phyloP scores from a whole-genome alignment of 1,284 basidiomycete genomes.

The Clitocybe nebularis region DNA sequence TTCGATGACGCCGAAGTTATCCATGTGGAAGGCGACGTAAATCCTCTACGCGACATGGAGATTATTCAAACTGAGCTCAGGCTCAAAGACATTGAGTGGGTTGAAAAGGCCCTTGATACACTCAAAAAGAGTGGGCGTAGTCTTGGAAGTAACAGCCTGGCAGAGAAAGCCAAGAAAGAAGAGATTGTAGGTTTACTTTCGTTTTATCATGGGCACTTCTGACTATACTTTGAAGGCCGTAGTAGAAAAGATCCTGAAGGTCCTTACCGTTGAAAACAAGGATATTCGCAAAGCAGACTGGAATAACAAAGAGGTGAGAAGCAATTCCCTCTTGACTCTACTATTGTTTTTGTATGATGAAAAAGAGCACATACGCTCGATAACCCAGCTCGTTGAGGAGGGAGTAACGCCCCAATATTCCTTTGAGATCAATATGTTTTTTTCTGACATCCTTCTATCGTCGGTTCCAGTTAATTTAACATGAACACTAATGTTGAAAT shows the following conservation, averaged over 20 bases:
- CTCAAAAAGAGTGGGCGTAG: slow-evolving; percentile 71
- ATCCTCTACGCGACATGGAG: slow-evolving; percentile 96
- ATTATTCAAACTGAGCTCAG: slow-evolving; percentile 94
- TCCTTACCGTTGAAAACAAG: slow-evolving; percentile 78
- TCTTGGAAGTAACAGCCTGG: slow-evolving; percentile 78
- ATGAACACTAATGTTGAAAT: neutral
- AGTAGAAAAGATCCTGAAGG: slow-evolving; percentile 83
- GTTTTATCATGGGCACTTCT: slow-evolving; percentile 13
- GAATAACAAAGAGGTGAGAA: slow-evolving; percentile 93
- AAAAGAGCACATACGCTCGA: slow-evolving; percentile 74
- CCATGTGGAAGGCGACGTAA: slow-evolving; percentile 98
- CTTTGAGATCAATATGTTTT: slow-evolving; percentile 56
- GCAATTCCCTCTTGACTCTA: slow-evolving; percentile 5
- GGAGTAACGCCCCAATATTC: slow-evolving; percentile 73
- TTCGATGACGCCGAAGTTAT: slow-evolving; percentile 99
- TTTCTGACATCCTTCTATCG: slow-evolving; percentile 36
- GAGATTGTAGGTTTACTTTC: slow-evolving; percentile 68
- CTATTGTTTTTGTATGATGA: slow-evolving; percentile 50
- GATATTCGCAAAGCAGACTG: slow-evolving; percentile 95
- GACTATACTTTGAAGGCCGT: slow-evolving; percentile 52
- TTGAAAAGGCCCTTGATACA: slow-evolving; percentile 85
- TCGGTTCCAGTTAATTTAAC: neutral
- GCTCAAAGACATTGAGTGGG: slow-evolving; percentile 99
- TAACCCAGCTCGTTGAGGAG: slow-evolving; percentile 73
- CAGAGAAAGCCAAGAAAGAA: slow-evolving; percentile 96